Evolutionary conservation across 805 yeast genomes (phyloP).

Genomic region (Kuraishia capsulata): DNA sequence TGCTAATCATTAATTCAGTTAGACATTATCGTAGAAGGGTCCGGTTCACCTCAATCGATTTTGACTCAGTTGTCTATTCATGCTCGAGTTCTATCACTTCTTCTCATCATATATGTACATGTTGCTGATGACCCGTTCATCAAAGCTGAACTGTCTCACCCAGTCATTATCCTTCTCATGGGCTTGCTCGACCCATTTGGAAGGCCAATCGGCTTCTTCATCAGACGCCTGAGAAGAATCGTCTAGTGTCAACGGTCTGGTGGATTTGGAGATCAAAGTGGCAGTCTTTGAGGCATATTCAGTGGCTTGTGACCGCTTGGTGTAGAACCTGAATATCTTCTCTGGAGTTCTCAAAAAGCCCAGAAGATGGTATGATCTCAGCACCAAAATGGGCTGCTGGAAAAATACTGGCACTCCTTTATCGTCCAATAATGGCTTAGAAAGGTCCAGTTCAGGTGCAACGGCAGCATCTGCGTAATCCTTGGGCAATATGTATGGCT

Average conservation of each 20-base stretch:
- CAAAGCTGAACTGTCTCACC: constrained; percentile 68
- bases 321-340: constrained; percentile 72
- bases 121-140: constrained; percentile 50
- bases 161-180: constrained; percentile 72
- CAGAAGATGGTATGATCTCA: constrained; percentile 66
- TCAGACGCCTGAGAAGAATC: constrained; percentile 35
- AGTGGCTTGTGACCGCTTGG: constrained; percentile 62
- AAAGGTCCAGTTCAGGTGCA: constrained; percentile 52
- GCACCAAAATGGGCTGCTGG: constrained; percentile 70
- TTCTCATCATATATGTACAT: constrained; percentile 34
- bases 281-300: constrained; percentile 47
- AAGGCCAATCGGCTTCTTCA: constrained; percentile 87
- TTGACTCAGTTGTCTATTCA: too few species aligned
- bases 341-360: constrained; percentile 75
- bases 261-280: constrained; percentile 41
- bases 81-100: too few species aligned
- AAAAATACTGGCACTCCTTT: constrained; percentile 48
- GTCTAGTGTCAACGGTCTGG: constrained; percentile 41
- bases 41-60: too few species aligned
- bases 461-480: constrained; percentile 45
- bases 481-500: constrained; percentile 52
- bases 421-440: constrained; percentile 16
- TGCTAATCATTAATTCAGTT: too few species aligned
- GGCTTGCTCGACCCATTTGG: constrained; percentile 75
- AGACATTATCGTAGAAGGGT: too few species aligned